Conservation (phyloP, 2,329 filamentous ascomycete genomes). For the Penicillium sp. region DNA sequence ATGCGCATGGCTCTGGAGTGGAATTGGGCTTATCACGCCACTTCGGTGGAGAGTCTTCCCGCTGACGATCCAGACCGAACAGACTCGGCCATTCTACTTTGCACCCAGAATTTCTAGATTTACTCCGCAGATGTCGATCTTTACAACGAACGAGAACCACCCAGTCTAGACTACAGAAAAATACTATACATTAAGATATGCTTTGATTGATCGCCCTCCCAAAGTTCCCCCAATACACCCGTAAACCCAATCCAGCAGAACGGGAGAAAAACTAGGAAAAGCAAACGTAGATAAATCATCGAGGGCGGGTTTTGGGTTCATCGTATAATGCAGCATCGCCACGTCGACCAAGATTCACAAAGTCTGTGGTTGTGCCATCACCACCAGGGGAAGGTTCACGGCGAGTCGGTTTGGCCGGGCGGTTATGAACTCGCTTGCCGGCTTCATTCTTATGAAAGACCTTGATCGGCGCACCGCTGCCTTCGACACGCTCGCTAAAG, state of each 20-base stretch:
- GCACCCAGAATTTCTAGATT: too few species aligned
- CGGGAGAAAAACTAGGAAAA: neutral
- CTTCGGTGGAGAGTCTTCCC: slow-evolving; percentile 4
- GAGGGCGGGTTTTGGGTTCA: slow-evolving; percentile 46
- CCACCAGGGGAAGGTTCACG: slow-evolving; percentile 61
- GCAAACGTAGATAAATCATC: slow-evolving; percentile 5
- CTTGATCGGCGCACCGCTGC: slow-evolving; percentile 58
- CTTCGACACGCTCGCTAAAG: slow-evolving; percentile 53
- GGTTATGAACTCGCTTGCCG: slow-evolving; percentile 43
- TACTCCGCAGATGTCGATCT: too few species aligned
- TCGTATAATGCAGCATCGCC: slow-evolving; percentile 77
- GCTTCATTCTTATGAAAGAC: slow-evolving; percentile 66
- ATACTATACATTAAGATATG: slow-evolving; percentile 4
- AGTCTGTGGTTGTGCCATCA: slow-evolving; percentile 64
- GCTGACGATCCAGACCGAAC: neutral
- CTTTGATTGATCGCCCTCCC: neutral
- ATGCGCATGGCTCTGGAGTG: too few species aligned
- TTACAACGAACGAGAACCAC: too few species aligned
- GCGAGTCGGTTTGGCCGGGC: slow-evolving; percentile 28
- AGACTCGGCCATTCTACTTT: too few species aligned
- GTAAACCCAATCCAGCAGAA: too few species aligned
- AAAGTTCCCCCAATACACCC: neutral
- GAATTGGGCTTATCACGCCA: slow-evolving; percentile 9
- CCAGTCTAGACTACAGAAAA: too few species aligned
- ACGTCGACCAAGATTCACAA: slow-evolving; percentile 76